Evolutionary conservation across 169 alveolate species (phyloP).

Genomic region (Babesia divergens): DNA sequence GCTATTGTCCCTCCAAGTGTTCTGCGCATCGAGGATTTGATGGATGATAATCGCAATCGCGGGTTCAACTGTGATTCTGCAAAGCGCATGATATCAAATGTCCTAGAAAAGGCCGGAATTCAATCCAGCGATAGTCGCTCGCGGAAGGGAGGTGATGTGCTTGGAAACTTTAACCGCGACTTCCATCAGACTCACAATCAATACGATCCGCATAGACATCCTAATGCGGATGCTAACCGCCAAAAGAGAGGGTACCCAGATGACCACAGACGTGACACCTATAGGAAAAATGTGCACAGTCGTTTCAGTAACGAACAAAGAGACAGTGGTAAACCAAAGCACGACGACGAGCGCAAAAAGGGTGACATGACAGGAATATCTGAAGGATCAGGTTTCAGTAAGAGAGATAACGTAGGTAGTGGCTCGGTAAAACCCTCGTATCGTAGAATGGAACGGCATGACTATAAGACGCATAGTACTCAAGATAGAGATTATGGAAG

Average conservation of each 20-base stretch:
- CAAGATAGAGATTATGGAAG: too few species aligned
- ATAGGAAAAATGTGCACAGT: not conserved
- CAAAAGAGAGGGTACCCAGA: not conserved
- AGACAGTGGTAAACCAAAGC: not conserved
- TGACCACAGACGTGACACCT: not conserved
- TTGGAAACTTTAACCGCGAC: constrained; percentile 36
- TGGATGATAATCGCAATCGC: constrained; percentile 61
- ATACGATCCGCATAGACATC: constrained; percentile 19
- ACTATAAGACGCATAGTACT: too few species aligned
- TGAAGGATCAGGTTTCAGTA: too few species aligned
- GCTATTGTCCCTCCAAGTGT: constrained; percentile 25
- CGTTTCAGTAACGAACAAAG: not conserved
- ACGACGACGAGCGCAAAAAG: not conserved
- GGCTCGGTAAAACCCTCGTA: too few species aligned
- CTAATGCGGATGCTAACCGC: not conserved
- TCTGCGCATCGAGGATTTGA: constrained; percentile 48
- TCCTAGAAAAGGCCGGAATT: not conserved
- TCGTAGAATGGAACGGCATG: too few species aligned
- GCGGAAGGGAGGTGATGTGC: not conserved
- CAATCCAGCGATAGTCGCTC: not conserved
- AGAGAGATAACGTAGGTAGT: too few species aligned
- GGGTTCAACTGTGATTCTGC: constrained; percentile 66
- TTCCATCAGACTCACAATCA: constrained; percentile 49
- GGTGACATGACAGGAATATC: too few species aligned
- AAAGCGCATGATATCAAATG: constrained; percentile 55